Evolutionary conservation across 139 green algal genomes (phyloP), one percentile per base, ranked within the genome.

Genomic region (Mychonastes homosphaera): DNA sequence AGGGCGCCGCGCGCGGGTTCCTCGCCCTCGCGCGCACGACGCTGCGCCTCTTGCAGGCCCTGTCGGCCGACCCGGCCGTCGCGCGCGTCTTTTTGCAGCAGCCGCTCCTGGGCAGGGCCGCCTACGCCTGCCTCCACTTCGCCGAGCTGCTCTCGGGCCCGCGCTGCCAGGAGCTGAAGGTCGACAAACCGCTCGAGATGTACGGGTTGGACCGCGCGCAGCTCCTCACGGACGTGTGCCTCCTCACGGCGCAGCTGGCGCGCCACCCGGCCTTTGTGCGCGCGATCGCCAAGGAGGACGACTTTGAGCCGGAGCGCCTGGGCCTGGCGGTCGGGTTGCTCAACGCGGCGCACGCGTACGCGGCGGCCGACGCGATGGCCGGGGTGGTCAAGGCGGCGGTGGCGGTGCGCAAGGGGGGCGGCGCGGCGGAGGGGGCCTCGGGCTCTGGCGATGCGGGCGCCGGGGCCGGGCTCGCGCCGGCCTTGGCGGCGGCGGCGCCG

Each of bases 121-220:
- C 79, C 23, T 76, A 77, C 62, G 73, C 73, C 19, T 41, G 63
- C 24, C 30, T 91, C 0, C 68, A 81, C 46, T 88, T 87, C 38
- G 29, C 84, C 6, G 80, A 90, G 62, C 47, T 86, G 32, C 74
- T 91, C 35, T 70, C 83, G 18, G 76, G 79, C 6, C 58, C 64
- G 2, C 48, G 60, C 56, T 62, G 62, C 36, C 35, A 59, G 27
- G 15, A 30, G 26, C 60, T 75, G 39, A n/a, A 34, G 16, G 62
- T 70, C 29, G 16, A 24, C n/a, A 30, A 57, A 44, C 62, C 53
- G 4, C 6, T 24, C 6, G 7, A 13, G 29, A 21, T 78, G 58
- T 87, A 85, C 70, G 9, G 53, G 50, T 88, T 82, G 41, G 56
- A 80, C 56, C 69, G 64, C 6, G 58, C 82, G 5, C 21, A 57